Percentiles rank a stretch among this genome's conserved stretches.
Evolutionary conservation across 1,284 basidiomycete species (phyloP).

Genomic region (Ceratobasidium sp.): DNA sequence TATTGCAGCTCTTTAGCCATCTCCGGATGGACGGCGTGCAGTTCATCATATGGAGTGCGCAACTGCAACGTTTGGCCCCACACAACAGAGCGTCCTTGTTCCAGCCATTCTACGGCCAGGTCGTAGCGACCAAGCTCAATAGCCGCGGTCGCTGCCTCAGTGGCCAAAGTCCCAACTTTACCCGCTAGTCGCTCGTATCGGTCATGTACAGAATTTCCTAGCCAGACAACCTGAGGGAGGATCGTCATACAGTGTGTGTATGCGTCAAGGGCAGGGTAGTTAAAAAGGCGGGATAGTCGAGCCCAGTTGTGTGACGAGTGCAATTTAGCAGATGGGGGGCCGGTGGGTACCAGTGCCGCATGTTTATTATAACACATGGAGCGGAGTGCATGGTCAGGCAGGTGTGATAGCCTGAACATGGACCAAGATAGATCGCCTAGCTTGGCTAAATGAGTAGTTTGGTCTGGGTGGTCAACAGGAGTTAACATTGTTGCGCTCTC

Average conservation of each 20-base stretch:
- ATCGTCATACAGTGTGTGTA: neutral
- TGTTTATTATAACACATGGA: neutral
- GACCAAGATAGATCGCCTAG: neutral
- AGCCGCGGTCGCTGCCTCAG: neutral
- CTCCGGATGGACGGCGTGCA: no score
- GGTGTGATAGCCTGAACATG: neutral
- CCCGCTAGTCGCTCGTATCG: neutral
- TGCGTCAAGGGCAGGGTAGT: neutral
- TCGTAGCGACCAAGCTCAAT: neutral
- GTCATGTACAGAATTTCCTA: neutral
- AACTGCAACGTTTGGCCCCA: constrained; percentile 28
- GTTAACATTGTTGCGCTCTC: no score
- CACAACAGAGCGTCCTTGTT: constrained; percentile 24
- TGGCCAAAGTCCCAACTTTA: neutral
- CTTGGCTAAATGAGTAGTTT: no score
- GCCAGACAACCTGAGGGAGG: constrained; percentile 3
- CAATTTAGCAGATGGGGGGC: neutral
- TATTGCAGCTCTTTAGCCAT: no score
- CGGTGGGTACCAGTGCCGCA: neutral
- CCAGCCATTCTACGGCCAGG: constrained; percentile 19
- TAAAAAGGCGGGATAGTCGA: neutral
- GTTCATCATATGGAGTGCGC: no score
- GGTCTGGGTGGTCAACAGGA: no score
- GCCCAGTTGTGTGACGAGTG: neutral
- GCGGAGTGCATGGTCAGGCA: neutral